A percentile compares a stretch with the other conserved stretches of the same genome.
These are phyloP conservation scores for Dentipellis sp. DNA, from an alignment of 768 basidiomycete genomes.

Conservation along the genomic window DNA sequence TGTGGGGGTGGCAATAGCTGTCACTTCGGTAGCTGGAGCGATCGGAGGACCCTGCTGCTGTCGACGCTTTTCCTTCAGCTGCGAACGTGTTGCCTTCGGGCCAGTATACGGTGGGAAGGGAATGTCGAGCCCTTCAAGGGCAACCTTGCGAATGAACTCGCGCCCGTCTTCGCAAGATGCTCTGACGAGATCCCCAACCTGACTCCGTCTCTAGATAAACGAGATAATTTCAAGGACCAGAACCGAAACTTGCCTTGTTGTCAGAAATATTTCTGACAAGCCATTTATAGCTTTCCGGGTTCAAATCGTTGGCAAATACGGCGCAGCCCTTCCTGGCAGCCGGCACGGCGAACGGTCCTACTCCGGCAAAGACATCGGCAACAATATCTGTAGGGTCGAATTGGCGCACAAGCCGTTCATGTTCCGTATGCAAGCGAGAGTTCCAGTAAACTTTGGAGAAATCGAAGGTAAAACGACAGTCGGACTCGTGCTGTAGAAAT, in stretches of 20 bases:
- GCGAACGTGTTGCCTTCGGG: constrained; percentile 19
- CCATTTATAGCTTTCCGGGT: constrained; percentile 80
- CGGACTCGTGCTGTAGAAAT: constrained; percentile 60
- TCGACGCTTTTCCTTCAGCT: constrained; percentile 33
- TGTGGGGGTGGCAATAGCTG: constrained; percentile 4
- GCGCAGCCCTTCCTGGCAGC: constrained; percentile 87
- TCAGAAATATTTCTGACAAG: constrained; percentile 58
- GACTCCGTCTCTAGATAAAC: not conserved
- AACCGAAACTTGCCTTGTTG: constrained; percentile 55
- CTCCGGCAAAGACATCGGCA: constrained; percentile 94
- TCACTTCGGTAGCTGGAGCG: not conserved
- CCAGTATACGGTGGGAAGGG: constrained; percentile 59
- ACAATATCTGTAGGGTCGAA: constrained; percentile 74
- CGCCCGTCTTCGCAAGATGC: constrained; percentile 80
- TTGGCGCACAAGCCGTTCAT: constrained; percentile 68
- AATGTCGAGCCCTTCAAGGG: constrained; percentile 41
- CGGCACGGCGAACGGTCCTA: constrained; percentile 93
- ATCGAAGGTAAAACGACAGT: constrained; percentile 87
- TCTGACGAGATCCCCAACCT: constrained; percentile 68
- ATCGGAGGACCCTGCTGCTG: constrained; percentile 19
- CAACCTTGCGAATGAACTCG: constrained; percentile 64
- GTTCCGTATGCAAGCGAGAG: constrained; percentile 87
- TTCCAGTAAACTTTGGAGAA: constrained; percentile 98
- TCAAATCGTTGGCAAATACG: constrained; percentile 90
- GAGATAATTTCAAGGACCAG: not conserved